phyloP scores from a whole-genome alignment of 1,284 basidiomycete genomes.

The Bondarzewia mesenterica region DNA sequence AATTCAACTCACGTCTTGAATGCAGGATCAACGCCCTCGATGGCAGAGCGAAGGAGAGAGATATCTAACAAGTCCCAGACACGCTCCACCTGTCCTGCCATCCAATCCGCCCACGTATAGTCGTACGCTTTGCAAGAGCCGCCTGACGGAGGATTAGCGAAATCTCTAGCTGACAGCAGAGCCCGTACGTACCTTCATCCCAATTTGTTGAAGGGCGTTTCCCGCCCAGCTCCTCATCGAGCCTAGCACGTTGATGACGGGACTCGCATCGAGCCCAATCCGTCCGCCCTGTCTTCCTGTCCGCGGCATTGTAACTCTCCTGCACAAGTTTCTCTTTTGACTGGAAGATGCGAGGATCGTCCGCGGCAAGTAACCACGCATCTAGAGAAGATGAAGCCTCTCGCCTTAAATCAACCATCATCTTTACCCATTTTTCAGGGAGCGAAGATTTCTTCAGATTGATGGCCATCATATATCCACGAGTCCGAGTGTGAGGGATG shows the following conservation, averaged over 20 bases:
- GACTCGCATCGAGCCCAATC: slow-evolving; percentile 94
- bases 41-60: slow-evolving; percentile 74
- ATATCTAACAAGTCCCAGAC: slow-evolving; percentile 96
- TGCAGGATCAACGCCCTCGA: slow-evolving; percentile 73
- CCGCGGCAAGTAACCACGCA: slow-evolving; percentile 84
- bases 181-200: slow-evolving; percentile 67
- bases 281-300: slow-evolving; percentile 61
- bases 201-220: slow-evolving; percentile 87
- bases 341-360: slow-evolving; percentile 87
- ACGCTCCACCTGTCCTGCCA: slow-evolving; percentile 81
- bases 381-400: slow-evolving; percentile 88
- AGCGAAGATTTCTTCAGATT: slow-evolving; percentile 50
- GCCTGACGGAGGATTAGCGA: slow-evolving; percentile 31
- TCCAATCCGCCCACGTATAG: slow-evolving; percentile 95
- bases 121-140: slow-evolving; percentile 85
- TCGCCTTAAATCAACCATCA: slow-evolving; percentile 64
- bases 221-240: slow-evolving; percentile 77
- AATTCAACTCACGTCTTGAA: slow-evolving; percentile 68
- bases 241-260: slow-evolving; percentile 80
- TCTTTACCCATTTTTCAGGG: slow-evolving; percentile 65
- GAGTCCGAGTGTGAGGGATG: slow-evolving; percentile 89
- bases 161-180: not conserved
- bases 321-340: slow-evolving; percentile 78
- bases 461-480: slow-evolving; percentile 82
- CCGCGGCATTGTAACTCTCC: slow-evolving; percentile 52